These are phyloP conservation scores for Fusarium poae DNA, from an alignment of 2,329 filamentous ascomycete genomes.

Conservation along the genomic window DNA sequence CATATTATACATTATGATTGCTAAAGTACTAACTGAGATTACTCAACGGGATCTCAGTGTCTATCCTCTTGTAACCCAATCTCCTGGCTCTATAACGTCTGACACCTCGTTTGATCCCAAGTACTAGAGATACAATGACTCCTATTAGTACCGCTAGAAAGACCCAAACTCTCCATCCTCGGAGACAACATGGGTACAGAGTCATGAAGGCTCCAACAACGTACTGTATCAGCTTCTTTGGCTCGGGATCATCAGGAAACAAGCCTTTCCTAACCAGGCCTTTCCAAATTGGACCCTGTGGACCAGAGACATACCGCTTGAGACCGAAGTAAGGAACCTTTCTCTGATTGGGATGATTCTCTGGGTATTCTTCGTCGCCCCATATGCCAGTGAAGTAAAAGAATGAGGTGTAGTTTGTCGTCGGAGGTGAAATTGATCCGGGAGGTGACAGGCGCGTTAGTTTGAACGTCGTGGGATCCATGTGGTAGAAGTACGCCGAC, in stretches of 20 bases:
- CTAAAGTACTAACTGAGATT: background rate
- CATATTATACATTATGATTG: background rate
- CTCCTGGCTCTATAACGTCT: background rate
- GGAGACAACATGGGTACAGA: background rate
- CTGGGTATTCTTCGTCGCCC: background rate
- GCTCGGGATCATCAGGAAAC: background rate
- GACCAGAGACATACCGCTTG: background rate
- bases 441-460: background rate
- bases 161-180: background rate
- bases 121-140: background rate
- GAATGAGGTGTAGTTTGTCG: background rate
- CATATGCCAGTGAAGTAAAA: background rate
- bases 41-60: background rate
- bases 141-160: background rate
- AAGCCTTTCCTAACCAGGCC: background rate
- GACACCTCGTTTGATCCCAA: background rate
- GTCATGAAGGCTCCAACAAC: background rate
- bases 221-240: background rate
- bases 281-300: background rate
- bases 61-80: background rate
- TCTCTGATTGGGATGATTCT: background rate
- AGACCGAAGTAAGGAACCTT: background rate
- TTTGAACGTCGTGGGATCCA: background rate
- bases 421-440: background rate
- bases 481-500: background rate